Evolutionary conservation across 108 stramenopile species (phyloP).

Genomic region (Stephanodiscus triporus): DNA sequence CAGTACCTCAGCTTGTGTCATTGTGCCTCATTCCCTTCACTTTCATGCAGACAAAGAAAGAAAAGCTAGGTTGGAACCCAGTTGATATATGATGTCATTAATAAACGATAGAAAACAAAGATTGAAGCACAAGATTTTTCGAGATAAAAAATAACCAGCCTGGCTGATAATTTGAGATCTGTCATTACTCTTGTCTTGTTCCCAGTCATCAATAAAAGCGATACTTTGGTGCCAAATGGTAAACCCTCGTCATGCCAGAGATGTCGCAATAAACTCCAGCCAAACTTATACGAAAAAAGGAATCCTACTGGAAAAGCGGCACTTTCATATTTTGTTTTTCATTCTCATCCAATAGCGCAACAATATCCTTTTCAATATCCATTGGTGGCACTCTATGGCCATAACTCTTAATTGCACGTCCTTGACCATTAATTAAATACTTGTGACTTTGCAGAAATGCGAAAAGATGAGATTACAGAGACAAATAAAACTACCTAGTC

Average conservation of each 20-base stretch:
- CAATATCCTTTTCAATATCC: slow-evolving; percentile 64
- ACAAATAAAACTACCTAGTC: neutral
- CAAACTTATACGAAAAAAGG: neutral
- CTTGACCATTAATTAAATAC: slow-evolving; percentile 73
- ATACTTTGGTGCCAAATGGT: neutral
- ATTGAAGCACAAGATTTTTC: neutral
- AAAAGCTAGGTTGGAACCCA: too few species aligned
- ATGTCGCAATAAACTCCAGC: neutral
- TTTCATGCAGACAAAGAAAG: too few species aligned
- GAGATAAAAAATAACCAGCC: slow-evolving; percentile 2
- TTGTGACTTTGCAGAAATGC: slow-evolving; percentile 51
- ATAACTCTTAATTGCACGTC: slow-evolving; percentile 66
- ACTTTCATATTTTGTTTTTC: slow-evolving; percentile 17
- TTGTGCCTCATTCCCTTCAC: too few species aligned
- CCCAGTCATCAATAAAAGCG: neutral
- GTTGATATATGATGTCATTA: too few species aligned
- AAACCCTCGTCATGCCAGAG: neutral
- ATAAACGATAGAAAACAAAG: too few species aligned
- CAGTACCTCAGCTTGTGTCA: neutral
- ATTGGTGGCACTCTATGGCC: slow-evolving; percentile 60
- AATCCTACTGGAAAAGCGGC: slow-evolving; percentile 6
- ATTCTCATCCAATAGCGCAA: slow-evolving; percentile 52
- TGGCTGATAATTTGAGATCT: slow-evolving; percentile 14
- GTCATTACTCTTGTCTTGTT: slow-evolving; percentile 14
- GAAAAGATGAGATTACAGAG: neutral